A percentile compares a stretch with the other conserved stretches of the same genome.
Conservation (phyloP, 225 moss, liverwort and hornwort species). For the Thuidium tamariscinum region DNA sequence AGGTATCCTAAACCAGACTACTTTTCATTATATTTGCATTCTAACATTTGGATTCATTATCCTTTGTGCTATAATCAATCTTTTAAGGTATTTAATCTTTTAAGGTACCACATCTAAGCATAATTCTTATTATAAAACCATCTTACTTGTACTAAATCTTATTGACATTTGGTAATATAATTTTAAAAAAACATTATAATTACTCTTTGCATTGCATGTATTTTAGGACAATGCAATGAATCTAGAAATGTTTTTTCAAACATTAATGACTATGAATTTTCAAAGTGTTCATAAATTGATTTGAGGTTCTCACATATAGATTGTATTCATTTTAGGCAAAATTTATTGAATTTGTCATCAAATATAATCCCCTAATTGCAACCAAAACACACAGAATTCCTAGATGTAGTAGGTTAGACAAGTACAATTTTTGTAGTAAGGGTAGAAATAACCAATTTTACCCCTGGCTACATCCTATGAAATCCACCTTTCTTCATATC, state of each 20-base stretch:
- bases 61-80: not conserved
- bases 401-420: not conserved
- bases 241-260: too few relatives aligned
- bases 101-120: too few relatives aligned
- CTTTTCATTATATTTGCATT: not conserved
- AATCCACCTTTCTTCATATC: not conserved
- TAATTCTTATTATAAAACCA: too few relatives aligned
- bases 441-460: not conserved
- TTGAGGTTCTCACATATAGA: fast-evolving
- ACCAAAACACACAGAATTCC: not conserved
- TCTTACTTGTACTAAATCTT: not conserved
- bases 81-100: too few relatives aligned
- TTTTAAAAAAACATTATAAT: too few relatives aligned
- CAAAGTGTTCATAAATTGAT: not conserved
- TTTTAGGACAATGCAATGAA: too few relatives aligned
- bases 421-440: not conserved
- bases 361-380: not conserved
- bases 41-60: not conserved
- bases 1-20: not conserved
- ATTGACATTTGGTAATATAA: too few relatives aligned
- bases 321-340: too few relatives aligned
- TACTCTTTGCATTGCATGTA: too few relatives aligned
- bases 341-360: not conserved
- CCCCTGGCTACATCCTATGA: fast-evolving
- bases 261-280: too few relatives aligned